Evolutionary conservation across 139 green algal genomes (phyloP).

Genomic region (Chlamydomonas schloesseri): DNA sequence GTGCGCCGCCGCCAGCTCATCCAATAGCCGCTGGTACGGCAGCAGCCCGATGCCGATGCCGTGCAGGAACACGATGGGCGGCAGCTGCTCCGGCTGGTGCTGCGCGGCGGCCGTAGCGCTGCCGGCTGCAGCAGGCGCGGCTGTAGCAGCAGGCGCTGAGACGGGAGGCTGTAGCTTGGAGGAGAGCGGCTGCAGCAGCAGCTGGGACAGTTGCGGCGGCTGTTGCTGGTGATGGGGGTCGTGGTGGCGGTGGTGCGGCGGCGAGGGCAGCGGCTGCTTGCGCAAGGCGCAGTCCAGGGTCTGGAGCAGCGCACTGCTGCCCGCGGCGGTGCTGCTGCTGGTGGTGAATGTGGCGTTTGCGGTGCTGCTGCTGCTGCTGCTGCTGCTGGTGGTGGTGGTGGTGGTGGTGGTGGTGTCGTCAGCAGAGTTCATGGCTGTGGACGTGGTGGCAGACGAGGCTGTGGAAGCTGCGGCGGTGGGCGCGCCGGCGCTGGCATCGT

Average conservation of each 20-base stretch:
- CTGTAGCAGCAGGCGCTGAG: background rate
- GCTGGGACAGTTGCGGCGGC: background rate
- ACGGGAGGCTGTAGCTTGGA: too few species aligned
- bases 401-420: background rate
- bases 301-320: background rate
- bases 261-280: background rate
- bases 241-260: background rate
- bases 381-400: background rate
- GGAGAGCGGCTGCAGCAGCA: background rate
- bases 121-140: background rate
- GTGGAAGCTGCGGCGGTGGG: background rate
- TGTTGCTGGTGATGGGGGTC: background rate
- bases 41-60: constrained; percentile 40
- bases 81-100: background rate
- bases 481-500: background rate
- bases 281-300: background rate
- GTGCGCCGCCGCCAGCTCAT: constrained; percentile 16
- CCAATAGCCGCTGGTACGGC: constrained; percentile 38
- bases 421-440: too few species aligned
- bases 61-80: constrained; percentile 40
- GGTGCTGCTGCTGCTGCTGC: background rate
- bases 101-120: background rate
- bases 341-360: background rate
- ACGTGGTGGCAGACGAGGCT: background rate
- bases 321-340: too few species aligned